Conservation (phyloP, 768 basidiomycete genomes). For the Trametes maxima region DNA sequence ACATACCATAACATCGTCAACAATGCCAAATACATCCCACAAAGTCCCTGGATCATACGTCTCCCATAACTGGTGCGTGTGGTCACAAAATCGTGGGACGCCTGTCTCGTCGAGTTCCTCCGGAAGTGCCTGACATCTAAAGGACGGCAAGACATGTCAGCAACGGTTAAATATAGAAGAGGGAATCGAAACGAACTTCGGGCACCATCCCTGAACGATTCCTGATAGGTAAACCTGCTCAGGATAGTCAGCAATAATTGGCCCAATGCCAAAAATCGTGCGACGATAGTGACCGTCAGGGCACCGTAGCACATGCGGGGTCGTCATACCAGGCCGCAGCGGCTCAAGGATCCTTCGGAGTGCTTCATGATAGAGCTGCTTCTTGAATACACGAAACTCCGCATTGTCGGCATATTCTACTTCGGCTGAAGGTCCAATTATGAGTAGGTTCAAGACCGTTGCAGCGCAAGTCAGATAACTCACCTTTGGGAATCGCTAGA, state of each 20-base stretch:
- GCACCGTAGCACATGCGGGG: conserved; percentile 30
- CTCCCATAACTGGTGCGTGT: conserved; percentile 25
- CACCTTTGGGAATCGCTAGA: conserved; percentile 36
- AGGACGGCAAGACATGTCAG: no score
- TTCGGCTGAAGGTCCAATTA: conserved; percentile 21
- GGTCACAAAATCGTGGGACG: conserved; percentile 16
- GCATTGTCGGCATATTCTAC: conserved; percentile 15
- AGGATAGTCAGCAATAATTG: conserved; percentile 43
- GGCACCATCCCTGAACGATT: conserved; percentile 36
- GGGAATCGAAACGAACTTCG: conserved; percentile 19
- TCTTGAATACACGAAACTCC: conserved; percentile 20
- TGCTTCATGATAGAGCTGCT: conserved; percentile 25
- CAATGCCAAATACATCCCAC: conserved; percentile 34
- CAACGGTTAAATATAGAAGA: not conserved
- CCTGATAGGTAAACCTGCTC: no score
- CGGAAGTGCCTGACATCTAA: conserved; percentile 14
- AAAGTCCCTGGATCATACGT: conserved; percentile 20
- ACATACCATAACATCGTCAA: conserved; percentile 28
- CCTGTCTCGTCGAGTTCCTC: not conserved
- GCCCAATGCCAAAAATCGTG: conserved; percentile 35
- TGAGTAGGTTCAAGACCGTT: no score
- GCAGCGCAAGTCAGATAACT: not conserved
- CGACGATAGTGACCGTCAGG: conserved; percentile 39
- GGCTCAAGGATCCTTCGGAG: conserved; percentile 16
- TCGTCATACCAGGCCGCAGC: conserved; percentile 13